Base-by-base conservation (phyloP, 495 filamentous ascomycete species). In the Hyaloscypha bicolor region DNA sequence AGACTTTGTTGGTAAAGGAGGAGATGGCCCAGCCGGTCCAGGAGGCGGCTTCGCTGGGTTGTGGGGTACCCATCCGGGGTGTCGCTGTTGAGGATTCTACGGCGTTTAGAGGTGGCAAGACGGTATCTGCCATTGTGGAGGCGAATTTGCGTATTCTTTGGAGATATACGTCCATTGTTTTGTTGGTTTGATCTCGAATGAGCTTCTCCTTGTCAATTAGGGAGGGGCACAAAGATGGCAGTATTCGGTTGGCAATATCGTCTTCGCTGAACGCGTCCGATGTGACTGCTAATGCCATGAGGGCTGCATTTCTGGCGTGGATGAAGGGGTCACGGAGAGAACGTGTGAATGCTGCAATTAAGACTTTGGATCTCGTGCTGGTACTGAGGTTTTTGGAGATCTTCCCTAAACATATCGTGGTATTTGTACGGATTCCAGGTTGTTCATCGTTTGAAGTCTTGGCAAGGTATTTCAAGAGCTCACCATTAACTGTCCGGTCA, bases 1-100 rank as follows among this genome's bases (percentile, higher is more conserved):
- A 86, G 32, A 99, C 74, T 72, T 96, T 97, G 77, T 97, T 97
- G 5, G 95, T 97, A 77, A 99, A 97, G n/a, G 92, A 96, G 2
- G 95, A 97, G 55, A 99, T 97, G 0, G 95, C 95, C 95, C 95
- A 99, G 52, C 96, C 95, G 6, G 94, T 87, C 96, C 94, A 97
- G 30, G 80, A 79, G 4, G 88, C 86, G 16, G 88, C 86, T 64
- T 90, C 87, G 62, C 82, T 87, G 1, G 83, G 75, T 63, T 90
- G 88, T 6, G 87, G 84, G 2, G 91, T 95, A 64, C 88, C 90
- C 80, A 96, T 94, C 25, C 91, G 86, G 4, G 91, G 87, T 2
- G 72, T 66, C 9, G 68, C 60, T 29, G 71, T 59, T 35, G 42
- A 71, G 2, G 76, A 42, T 21, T 76, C 80, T 75, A 80, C 77